Evolutionary conservation across 2,329 filamentous ascomycete genomes (phyloP).

Genomic region (Pseudopyricularia cyperi): DNA sequence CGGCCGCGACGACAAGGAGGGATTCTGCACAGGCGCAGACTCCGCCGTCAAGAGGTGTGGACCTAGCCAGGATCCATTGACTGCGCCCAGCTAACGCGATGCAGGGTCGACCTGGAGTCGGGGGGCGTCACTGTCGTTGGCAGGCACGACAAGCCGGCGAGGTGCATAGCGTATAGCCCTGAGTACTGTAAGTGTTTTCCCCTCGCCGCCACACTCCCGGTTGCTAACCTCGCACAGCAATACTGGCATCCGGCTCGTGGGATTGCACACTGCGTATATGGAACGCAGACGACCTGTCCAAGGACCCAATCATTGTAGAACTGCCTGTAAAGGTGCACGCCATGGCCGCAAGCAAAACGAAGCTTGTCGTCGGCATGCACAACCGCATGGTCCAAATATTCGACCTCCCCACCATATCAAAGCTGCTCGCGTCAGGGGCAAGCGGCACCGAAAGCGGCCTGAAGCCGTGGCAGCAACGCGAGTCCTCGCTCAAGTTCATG

Average conservation of each 20-base stretch:
- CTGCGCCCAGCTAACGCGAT: background rate
- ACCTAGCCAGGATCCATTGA: too few species aligned
- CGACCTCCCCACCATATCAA: conserved; percentile 58
- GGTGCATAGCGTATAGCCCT: conserved; percentile 69
- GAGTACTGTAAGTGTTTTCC: conserved; percentile 44
- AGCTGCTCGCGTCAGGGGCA: conserved; percentile 32
- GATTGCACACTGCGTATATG: conserved; percentile 83
- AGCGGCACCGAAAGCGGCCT: conserved; percentile 28
- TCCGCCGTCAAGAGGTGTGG: conserved; percentile 65
- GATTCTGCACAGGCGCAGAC: conserved; percentile 79
- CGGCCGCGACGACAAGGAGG: conserved; percentile 66
- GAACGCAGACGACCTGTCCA: conserved; percentile 40
- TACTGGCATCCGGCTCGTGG: conserved; percentile 88
- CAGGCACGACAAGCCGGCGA: conserved; percentile 67
- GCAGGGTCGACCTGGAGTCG: conserved; percentile 53
- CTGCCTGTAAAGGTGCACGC: conserved; percentile 86
- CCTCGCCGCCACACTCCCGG: background rate
- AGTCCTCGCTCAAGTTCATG: conserved; percentile 92
- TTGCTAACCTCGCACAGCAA: conserved; percentile 24
- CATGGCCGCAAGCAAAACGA: conserved; percentile 61
- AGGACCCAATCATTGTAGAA: conserved; percentile 47
- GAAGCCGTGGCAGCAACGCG: conserved; percentile 82
- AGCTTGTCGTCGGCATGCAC: conserved; percentile 91
- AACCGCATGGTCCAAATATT: conserved; percentile 91
- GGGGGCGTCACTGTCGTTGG: conserved; percentile 64